Conservation (phyloP, 345 rosid genomes). For the Anastatica hierochuntica region DNA sequence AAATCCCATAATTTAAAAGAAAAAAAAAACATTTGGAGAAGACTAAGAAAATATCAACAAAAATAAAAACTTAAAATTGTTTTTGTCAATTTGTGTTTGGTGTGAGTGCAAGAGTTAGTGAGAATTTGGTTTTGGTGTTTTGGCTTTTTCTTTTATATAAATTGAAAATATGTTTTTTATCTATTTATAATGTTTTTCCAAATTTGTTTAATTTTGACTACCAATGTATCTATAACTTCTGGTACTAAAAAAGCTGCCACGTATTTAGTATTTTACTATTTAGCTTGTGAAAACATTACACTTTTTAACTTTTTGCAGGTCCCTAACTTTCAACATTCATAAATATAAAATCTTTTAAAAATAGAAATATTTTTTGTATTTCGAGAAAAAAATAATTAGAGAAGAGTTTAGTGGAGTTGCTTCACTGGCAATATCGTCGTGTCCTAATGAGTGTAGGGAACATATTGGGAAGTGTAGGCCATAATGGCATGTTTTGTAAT, state of each 20-base stretch:
- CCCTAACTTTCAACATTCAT: too few relatives aligned
- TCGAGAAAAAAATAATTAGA: background rate
- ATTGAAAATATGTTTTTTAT: background rate
- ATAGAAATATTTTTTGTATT: too few relatives aligned
- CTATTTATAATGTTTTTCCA: slow-evolving; percentile 1
- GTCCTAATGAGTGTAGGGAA: slow-evolving; percentile 24
- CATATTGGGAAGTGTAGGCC: slow-evolving; percentile 24
- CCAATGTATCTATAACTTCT: background rate
- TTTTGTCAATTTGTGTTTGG: slow-evolving; percentile 5
- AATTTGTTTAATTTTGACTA: background rate
- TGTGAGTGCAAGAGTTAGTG: slow-evolving; percentile 18
- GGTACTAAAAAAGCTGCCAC: slow-evolving; percentile 4
- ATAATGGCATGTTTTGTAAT: slow-evolving; percentile 7
- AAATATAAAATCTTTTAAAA: too few relatives aligned
- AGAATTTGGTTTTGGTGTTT: slow-evolving; percentile 14
- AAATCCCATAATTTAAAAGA: background rate
- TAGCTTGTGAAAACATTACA: background rate
- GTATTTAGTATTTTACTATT: background rate
- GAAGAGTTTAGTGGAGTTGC: slow-evolving; percentile 15
- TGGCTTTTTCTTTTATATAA: background rate
- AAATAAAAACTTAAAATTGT: background rate
- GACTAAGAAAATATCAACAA: slow-evolving; percentile 1
- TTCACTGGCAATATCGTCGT: slow-evolving; percentile 21
- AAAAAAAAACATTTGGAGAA: background rate
- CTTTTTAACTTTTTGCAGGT: background rate